Evolutionary conservation across 2,329 filamentous ascomycete species (phyloP), one percentile per base, ranked within the genome.

Genomic region (Mycosphaerelloides madeirae): DNA sequence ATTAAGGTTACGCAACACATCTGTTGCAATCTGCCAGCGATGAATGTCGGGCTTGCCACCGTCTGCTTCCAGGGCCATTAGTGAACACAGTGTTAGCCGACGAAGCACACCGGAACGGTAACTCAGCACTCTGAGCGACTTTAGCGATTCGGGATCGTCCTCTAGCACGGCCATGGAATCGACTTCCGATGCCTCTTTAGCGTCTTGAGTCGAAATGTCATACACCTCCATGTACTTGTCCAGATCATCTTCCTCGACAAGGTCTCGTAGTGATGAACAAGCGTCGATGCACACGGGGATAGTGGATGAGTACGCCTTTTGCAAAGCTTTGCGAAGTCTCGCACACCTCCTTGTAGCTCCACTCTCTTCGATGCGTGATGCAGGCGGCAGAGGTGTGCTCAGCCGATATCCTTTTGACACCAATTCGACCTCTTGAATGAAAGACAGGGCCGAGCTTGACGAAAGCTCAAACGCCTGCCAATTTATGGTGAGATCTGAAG

Each of bases 361-460:
- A 12, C 49, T 49, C 55, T 94, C 88, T 64, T 98, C 93, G 25
- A 98, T 75, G 35, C 91, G 81, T 54, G 86, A 94, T 48, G 96
- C 85, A n/a, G 93, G 93, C 6, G 93, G 91, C 29, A 97, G 70
- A 18, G 90, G 91, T 13, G 82, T 84, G 73, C 87, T 95, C 81
- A 95, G 75, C 68, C 87, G 78, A 66, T 95, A 96, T 16, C 90
- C 90, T 56, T 90, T 81, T 22, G 90, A 94, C 19, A 96, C 89
- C 25, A 96, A 76, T 69, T 96, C 90, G n/a, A 96, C 89, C 68
- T 96, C 90, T 65, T 95, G 90, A 50, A 96, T 84, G 48, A 95
- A 77, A 29, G 85, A 81, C 43, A 95, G 73, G 2, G 87, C 85
- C 25, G 87, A 84, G 31, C 83, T 82, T 31, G 80, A 82, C 16